A percentile compares a stretch with the other conserved stretches of the same genome.
Conservation (phyloP, 805 yeast species). For the Hanseniaspora lindneri region DNA sequence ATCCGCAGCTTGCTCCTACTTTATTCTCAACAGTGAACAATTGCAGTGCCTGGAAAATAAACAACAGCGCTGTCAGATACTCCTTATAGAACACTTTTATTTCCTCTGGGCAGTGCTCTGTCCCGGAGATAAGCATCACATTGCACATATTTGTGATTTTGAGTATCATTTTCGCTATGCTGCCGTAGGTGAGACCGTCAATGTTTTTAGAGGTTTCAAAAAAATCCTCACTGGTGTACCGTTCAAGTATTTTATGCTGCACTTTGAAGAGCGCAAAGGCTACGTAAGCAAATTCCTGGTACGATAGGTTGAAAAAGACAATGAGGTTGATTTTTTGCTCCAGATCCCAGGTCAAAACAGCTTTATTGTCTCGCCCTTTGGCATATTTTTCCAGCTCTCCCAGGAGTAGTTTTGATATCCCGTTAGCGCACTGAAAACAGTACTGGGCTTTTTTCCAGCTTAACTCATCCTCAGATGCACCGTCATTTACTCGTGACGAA, state of each 20-base stretch:
- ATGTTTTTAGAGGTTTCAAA: background rate
- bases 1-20: background rate
- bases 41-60: constrained; percentile 1
- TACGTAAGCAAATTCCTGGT: background rate
- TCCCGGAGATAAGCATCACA: too few species aligned
- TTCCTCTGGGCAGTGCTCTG: background rate
- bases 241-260: background rate
- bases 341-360: too few species aligned
- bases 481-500: background rate
- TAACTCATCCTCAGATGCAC: background rate
- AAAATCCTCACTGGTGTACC: background rate
- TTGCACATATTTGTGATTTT: background rate
- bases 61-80: background rate
- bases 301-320: background rate
- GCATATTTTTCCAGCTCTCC: background rate
- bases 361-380: too few species aligned
- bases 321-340: background rate
- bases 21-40: constrained; percentile 2
- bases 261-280: background rate
- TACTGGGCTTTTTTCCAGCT: background rate
- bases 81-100: background rate
- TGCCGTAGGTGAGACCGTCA: background rate
- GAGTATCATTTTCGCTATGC: background rate
- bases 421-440: constrained; percentile 3
- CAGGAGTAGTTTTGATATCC: background rate